Base-by-base conservation (phyloP, 2,329 filamentous ascomycete species). In the Sarocladium brachiariae region DNA sequence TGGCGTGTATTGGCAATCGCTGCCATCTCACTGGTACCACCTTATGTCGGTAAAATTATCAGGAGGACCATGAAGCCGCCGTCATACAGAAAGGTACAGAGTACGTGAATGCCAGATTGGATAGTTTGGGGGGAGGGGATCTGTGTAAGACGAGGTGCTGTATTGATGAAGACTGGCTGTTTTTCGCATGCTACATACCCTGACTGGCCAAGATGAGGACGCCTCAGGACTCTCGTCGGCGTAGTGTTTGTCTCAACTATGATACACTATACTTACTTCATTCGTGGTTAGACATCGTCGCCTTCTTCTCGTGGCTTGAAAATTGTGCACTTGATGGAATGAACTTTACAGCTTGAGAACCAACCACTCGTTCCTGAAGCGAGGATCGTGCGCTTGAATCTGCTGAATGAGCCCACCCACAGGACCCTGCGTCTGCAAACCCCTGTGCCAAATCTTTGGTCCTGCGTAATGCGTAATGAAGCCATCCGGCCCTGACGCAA, bases 21-120 rank as follows among this genome's bases (percentile, higher is more conserved):
- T 35, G 84, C 87, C 7, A 83, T 96, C 39, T 88, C 87, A 37
- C 69, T 97, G 51, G 78, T 95, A 45, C 93, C 93, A 16, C 88
- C 92, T 2, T 96, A 92, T 70, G 85, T 82, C 49, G 89, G 80
- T 18, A 97, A 97, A 73, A 67, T 95, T 54, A 86, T 96, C 57
- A 78, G 87, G 60, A 78, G 89, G 62, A 89, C 83, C 54, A 84
- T 95, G 75, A 91, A 87, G 70, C 93, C 93, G 55, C 91, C 91
- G 18, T 95, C 87, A 63, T 97, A 96, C 71, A 79, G 93, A 61
- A 99, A 99, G 73, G 91, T 99, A 45, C 85, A 86, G 68, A 84
- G 78, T 39, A 79, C 83, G 53, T 86, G n/a, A 68, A 69, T 39
- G 18, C 16, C 35, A 35, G n/a, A n/a, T n/a, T n/a, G n/a, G n/a